A percentile compares a stretch with the other conserved stretches of the same genome.
These are phyloP conservation scores for Gossypium gossypioides DNA, from an alignment of 441 rosid genomes.

Conservation along the genomic window DNA sequence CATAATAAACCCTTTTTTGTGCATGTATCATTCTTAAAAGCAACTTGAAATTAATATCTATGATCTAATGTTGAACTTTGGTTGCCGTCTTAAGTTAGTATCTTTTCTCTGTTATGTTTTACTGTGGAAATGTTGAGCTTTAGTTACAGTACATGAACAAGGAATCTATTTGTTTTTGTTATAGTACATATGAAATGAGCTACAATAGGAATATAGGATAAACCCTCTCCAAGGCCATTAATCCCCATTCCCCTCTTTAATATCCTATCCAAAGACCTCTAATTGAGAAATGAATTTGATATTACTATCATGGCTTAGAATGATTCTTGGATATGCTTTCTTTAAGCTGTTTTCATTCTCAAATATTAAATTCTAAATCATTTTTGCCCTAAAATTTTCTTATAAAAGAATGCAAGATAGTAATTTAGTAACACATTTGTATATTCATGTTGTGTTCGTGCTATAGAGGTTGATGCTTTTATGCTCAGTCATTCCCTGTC, in stretches of 20 bases:
- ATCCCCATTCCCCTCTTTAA: neutral
- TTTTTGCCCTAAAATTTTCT: neutral
- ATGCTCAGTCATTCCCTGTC: no score
- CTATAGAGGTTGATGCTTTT: neutral
- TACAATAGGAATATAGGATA: neutral
- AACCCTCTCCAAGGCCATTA: neutral
- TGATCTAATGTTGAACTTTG: neutral
- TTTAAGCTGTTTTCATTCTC: neutral
- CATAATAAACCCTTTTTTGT: neutral
- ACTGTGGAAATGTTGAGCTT: neutral
- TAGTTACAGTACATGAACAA: neutral
- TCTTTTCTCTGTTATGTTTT: neutral
- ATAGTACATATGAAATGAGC: neutral
- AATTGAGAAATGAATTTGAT: neutral
- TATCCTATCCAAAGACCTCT: neutral
- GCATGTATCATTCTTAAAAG: neutral
- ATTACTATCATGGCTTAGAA: neutral
- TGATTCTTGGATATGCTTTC: neutral
- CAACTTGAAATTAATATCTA: neutral
- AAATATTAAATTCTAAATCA: neutral
- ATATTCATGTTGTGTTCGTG: neutral
- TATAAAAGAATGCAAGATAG: neutral
- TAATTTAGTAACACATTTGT: neutral
- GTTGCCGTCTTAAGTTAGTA: neutral
- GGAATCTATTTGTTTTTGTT: neutral